Percentiles rank a stretch among this genome's conserved stretches.
Evolutionary conservation across 192 early-diverging fungal genomes (phyloP).

Genomic region (Backusella parvicylindrica): DNA sequence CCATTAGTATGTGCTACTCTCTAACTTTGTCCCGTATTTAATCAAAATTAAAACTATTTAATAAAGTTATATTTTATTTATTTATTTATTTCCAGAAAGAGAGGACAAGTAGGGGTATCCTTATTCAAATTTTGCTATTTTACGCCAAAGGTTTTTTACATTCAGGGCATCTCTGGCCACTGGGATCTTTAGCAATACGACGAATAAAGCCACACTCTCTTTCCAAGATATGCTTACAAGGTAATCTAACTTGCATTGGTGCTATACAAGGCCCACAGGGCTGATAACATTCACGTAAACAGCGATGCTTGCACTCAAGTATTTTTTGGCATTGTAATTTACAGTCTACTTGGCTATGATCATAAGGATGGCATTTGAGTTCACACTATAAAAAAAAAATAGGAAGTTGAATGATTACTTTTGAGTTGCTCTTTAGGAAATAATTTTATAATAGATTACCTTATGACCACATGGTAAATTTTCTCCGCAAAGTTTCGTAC

Average conservation of each 20-base stretch:
- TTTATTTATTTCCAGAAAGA: neutral
- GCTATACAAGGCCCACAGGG: constrained; percentile 15
- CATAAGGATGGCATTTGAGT: constrained; percentile 25
- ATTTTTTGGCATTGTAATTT: constrained; percentile 13
- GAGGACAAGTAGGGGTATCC: too few relatives aligned
- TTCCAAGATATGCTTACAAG: constrained; percentile 19
- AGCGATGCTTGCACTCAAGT: constrained; percentile 24
- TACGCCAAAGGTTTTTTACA: neutral
- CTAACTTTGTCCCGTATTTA: neutral
- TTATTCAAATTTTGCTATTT: neutral
- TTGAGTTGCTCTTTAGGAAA: neutral
- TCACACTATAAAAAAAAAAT: constrained; percentile 15
- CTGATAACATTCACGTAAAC: constrained; percentile 19
- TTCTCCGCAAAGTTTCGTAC: constrained; percentile 34
- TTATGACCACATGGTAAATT: constrained; percentile 32
- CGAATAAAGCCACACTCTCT: constrained; percentile 16
- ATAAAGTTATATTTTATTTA: neutral
- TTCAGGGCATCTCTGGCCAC: neutral
- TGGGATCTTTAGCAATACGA: neutral
- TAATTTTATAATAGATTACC: constrained; percentile 20
- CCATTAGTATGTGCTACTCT: too few relatives aligned
- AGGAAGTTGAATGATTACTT: neutral
- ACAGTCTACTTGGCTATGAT: constrained; percentile 24
- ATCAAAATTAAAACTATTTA: neutral
- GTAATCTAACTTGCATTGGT: neutral